Percentiles rank a stretch among this genome's conserved stretches.
Conservation (phyloP, 2,329 filamentous ascomycete species). For the Madurella mycetomatis region DNA sequence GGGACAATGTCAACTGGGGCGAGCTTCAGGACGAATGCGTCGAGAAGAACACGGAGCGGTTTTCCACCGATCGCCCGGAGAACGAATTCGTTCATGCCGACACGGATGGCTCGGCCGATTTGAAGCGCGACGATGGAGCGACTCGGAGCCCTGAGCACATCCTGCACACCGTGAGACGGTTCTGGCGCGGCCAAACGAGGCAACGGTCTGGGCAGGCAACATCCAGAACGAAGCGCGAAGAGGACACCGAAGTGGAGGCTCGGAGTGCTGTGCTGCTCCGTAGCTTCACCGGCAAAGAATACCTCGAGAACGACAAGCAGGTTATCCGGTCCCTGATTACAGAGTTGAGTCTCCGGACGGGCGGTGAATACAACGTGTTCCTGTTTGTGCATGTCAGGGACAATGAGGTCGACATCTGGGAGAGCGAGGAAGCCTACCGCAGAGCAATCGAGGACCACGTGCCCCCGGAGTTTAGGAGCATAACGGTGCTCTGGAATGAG, state of each 20-base stretch:
- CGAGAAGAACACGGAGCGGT: conserved; percentile 62
- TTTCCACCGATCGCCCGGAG: conserved; percentile 38
- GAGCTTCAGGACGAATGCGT: conserved; percentile 63
- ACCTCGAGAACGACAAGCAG: conserved; percentile 74
- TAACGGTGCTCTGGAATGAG: conserved; percentile 72
- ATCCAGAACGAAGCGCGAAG: not conserved
- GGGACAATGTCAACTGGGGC: conserved; percentile 67
- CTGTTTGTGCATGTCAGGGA: conserved; percentile 74
- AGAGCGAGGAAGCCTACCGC: conserved; percentile 55
- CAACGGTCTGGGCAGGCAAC: conserved; percentile 5
- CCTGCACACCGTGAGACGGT: conserved; percentile 23
- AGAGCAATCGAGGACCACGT: conserved; percentile 47
- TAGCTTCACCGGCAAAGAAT: conserved; percentile 69
- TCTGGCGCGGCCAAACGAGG: conserved; percentile 28
- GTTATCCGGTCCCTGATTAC: conserved; percentile 74
- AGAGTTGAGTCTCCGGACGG: conserved; percentile 70
- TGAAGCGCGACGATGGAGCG: conserved; percentile 4
- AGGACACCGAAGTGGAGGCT: conserved; percentile 32
- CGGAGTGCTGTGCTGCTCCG: conserved; percentile 73
- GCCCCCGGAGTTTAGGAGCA: conserved; percentile 52
- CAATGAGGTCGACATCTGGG: conserved; percentile 50
- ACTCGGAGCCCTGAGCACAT: not conserved
- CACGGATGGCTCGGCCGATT: not conserved
- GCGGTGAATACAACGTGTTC: conserved; percentile 77
- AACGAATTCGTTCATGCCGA: conserved; percentile 32